A percentile compares a stretch with the other conserved stretches of the same genome.
Conservation (phyloP, 805 yeast species). For the Myxozyma sirexii region DNA sequence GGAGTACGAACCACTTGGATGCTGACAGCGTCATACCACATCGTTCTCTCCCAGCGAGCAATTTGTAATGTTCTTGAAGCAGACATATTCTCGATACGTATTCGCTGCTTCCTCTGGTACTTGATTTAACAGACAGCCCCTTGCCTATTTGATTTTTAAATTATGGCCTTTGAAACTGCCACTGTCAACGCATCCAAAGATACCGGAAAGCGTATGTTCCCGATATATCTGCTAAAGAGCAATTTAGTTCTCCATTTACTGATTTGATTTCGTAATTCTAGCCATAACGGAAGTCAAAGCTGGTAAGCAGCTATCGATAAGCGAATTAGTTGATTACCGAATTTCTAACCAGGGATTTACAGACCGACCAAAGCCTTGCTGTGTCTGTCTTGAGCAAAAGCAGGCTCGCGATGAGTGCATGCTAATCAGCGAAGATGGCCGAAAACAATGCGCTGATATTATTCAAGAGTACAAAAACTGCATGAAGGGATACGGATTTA, state of each 20-base stretch:
- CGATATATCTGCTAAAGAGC: background rate
- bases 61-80: background rate
- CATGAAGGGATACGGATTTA: constrained; percentile 92
- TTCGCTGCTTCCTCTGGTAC: too few relatives aligned
- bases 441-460: constrained; percentile 74
- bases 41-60: background rate
- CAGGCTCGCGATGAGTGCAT: constrained; percentile 84
- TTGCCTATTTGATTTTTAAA: background rate
- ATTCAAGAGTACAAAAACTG: constrained; percentile 77
- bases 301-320: background rate
- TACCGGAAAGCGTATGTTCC: background rate
- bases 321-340: background rate
- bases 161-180: background rate
- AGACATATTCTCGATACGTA: background rate
- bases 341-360: background rate
- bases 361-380: constrained; percentile 87
- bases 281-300: constrained; percentile 7
- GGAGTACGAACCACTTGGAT: background rate
- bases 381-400: constrained; percentile 88
- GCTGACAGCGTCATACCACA: background rate
- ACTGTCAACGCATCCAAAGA: background rate
- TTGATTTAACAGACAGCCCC: background rate
- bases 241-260: background rate
- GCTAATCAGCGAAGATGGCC: constrained; percentile 77
- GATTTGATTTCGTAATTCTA: background rate